Conservation (phyloP, 345 rosid species). For the Heritiera littoralis region DNA sequence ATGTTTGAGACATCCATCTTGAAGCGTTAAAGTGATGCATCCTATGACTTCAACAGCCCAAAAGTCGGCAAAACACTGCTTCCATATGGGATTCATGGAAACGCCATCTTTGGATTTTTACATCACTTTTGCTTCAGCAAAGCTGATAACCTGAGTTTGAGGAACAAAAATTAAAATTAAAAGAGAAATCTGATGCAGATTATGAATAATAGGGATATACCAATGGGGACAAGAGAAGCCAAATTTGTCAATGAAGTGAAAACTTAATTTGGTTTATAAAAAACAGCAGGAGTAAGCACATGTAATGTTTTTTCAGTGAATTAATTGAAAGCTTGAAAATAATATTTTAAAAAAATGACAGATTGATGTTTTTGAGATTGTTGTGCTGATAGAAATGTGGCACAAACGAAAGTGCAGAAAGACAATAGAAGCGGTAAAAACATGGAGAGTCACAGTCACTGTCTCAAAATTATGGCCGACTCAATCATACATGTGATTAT, state of each 20-base stretch:
- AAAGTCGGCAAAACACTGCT: slow-evolving; percentile 5
- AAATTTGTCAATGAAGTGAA: slow-evolving; percentile 17
- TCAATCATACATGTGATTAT: slow-evolving; percentile 35
- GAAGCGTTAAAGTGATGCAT: slow-evolving; percentile 16
- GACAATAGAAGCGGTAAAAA: slow-evolving; percentile 24
- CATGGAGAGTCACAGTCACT: slow-evolving; percentile 16
- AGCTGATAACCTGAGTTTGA: not conserved
- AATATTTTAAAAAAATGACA: not conserved
- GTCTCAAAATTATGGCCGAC: slow-evolving; percentile 24
- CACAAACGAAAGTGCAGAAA: slow-evolving; percentile 15
- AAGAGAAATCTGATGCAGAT: not conserved
- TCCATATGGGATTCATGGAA: too few species aligned
- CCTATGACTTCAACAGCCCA: slow-evolving; percentile 10
- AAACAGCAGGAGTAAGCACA: slow-evolving; percentile 32
- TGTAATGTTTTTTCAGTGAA: slow-evolving; percentile 19
- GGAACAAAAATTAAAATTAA: too few species aligned
- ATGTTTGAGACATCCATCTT: slow-evolving; percentile 16
- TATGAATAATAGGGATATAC: not conserved
- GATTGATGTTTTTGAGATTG: not conserved
- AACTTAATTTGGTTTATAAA: slow-evolving; percentile 5
- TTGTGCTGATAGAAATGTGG: slow-evolving; percentile 8
- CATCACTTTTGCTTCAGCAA: not conserved
- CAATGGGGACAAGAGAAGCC: slow-evolving; percentile 16
- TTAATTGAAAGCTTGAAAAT: not conserved
- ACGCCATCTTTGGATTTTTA: not conserved